These are phyloP conservation scores for Claviceps citrina DNA, from an alignment of 2,329 filamentous ascomycete genomes.

Conservation along the genomic window DNA sequence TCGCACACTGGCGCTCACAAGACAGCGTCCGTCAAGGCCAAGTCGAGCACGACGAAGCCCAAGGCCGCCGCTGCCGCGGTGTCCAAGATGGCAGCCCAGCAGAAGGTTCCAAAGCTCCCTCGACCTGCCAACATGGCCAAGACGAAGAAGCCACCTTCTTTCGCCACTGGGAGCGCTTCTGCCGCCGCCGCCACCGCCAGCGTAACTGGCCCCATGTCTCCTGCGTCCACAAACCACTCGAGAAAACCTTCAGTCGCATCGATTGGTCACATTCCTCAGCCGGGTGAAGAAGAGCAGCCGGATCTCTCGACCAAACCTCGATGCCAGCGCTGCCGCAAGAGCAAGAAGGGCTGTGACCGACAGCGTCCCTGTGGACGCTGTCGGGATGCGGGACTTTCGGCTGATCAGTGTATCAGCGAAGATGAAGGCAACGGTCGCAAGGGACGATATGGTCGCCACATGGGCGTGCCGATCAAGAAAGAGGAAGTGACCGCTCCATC, in stretches of 20 bases:
- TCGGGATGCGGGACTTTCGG: conserved; percentile 84
- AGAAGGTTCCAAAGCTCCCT: conserved; percentile 28
- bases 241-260: conserved; percentile 65
- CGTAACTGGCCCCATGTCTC: conserved; percentile 37
- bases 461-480: conserved; percentile 50
- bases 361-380: conserved; percentile 90
- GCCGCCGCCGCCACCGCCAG: conserved; percentile 9
- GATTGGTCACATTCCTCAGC: conserved; percentile 27
- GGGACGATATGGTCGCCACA: conserved; percentile 68
- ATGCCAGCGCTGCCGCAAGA: conserved; percentile 96
- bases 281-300: conserved; percentile 72
- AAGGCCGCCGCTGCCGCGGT: conserved; percentile 18
- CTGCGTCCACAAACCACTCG: conserved; percentile 52
- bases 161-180: conserved; percentile 7
- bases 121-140: conserved; percentile 27
- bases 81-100: conserved; percentile 16
- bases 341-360: conserved; percentile 96
- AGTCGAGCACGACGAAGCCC: conserved; percentile 23
- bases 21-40: conserved; percentile 23
- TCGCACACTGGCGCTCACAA: conserved; percentile 24
- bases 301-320: conserved; percentile 91
- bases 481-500: conserved; percentile 30
- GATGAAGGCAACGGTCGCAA: conserved; percentile 96
- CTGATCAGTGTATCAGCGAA: conserved; percentile 91
- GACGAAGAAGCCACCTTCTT: conserved; percentile 34